Evolutionary conservation across 2,329 filamentous ascomycete species (phyloP).

Genomic region (Neonectria coccinea): DNA sequence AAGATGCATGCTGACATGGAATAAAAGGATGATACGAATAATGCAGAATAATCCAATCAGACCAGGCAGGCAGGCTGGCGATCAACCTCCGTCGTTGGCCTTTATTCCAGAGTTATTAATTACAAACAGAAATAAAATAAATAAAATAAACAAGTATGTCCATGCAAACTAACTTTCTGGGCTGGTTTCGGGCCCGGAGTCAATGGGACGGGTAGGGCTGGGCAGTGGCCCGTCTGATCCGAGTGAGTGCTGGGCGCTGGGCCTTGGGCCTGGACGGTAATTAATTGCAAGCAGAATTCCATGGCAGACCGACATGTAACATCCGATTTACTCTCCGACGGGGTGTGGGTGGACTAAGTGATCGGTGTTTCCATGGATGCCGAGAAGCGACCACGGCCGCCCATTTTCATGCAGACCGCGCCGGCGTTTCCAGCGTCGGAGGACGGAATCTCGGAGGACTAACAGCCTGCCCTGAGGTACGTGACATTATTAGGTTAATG

Average conservation of each 20-base stretch:
- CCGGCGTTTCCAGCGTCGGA: background rate
- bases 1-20: background rate
- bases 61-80: too few species aligned
- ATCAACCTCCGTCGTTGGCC: background rate
- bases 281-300: background rate
- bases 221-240: conserved; percentile 1
- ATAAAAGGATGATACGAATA: too few species aligned
- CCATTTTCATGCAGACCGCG: background rate
- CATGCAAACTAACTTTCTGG: background rate
- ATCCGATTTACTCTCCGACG: background rate
- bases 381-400: background rate
- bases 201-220: background rate
- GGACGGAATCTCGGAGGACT: conserved; percentile 18
- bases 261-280: background rate
- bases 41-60: too few species aligned
- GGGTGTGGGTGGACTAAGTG: background rate
- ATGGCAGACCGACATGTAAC: background rate
- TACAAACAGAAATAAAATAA: background rate
- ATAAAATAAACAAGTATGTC: background rate
- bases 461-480: too few species aligned
- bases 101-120: background rate
- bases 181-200: background rate
- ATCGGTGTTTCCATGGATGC: background rate
- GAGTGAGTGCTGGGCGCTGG: background rate
- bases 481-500: conserved; percentile 9